Evolutionary conservation across 441 rosid genomes (phyloP), one percentile per base, ranked within the genome.

Genomic region (Mallotus repandus): DNA sequence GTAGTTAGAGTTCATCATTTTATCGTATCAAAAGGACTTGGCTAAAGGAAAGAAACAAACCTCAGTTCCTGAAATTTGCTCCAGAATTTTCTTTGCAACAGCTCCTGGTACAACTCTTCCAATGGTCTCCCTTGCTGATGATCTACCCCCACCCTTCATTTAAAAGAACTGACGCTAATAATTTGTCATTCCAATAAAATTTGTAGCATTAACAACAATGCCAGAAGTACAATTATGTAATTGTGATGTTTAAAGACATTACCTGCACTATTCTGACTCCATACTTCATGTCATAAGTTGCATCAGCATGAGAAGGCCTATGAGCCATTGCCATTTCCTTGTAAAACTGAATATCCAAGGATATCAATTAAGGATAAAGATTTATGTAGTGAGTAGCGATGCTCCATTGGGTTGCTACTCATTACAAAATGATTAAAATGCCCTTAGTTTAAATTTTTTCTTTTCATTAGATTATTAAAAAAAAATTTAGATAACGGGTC

Each of bases 21-120:
- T 25, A 25, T 25, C 29, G 5, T 35, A 35, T 35, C 41, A 35
- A 3, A 35, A 35, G 41, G 41, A 35, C 41, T 35, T 35, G 41
- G 3, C 41, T 35, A 1, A 35, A 3, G 41, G 41, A 32, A 54
- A 78, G 22, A 4, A 72, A 79, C 85, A 71, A 74, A 93, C 99
- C 98, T 96, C 97, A 43, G 94, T 91, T 75, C 93, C 95, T 15
- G 97, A 77, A 80, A 78, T 85, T 66, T 78, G 85, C 84, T 86
- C 90, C 76, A 96, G 94, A 77, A 91, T 84, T 86, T 96, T 96
- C 90, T 90, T 96, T 50, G 99, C 99, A 74, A 96, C 83, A 79
- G 98, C 98, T 71, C 99, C 99, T 63, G 99, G 70, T 66, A 97
- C 99, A 80, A 93, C 99, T 86, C 99, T 88, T 77, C 99, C 98